These are phyloP conservation scores for Viola odorata DNA, from an alignment of 345 rosid genomes.

Conservation along the genomic window DNA sequence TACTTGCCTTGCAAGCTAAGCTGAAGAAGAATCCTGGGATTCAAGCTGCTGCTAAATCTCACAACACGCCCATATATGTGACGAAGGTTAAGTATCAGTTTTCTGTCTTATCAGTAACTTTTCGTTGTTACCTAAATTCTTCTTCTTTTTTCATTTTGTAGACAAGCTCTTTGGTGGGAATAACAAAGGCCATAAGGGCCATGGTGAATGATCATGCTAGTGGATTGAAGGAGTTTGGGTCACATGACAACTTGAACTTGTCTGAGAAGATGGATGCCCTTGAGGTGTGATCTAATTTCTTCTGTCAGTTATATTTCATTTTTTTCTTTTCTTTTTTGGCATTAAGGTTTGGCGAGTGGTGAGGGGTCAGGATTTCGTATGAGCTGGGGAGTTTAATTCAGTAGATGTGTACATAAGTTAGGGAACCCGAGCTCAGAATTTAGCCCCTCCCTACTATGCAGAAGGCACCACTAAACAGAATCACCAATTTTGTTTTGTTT, in stretches of 20 bases:
- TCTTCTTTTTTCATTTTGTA: conserved; percentile 26
- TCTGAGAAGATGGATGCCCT: conserved; percentile 71
- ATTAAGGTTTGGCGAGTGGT: too few species aligned
- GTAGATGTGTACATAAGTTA: too few species aligned
- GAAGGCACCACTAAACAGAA: too few species aligned
- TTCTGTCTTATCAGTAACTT: conserved; percentile 1
- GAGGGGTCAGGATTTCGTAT: too few species aligned
- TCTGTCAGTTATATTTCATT: too few species aligned
- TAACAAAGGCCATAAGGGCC: conserved; percentile 54
- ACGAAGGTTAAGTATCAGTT: conserved; percentile 47
- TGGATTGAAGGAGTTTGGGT: conserved; percentile 39
- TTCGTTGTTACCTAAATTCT: background rate
- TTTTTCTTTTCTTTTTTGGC: too few species aligned
- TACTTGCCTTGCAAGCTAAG: conserved; percentile 76
- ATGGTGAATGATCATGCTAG: conserved; percentile 47
- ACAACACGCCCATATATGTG: conserved; percentile 58
- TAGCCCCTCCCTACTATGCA: too few species aligned
- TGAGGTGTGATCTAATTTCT: conserved; percentile 42
- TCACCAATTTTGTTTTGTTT: too few species aligned
- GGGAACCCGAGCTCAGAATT: too few species aligned
- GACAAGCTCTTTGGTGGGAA: conserved; percentile 77
- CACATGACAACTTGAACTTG: conserved; percentile 40
- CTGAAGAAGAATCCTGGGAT: conserved; percentile 73
- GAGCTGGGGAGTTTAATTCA: too few species aligned
- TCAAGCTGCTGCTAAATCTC: conserved; percentile 67